Evolutionary conservation across 495 filamentous ascomycete genomes (phyloP), one percentile per base, ranked within the genome.

Genomic region (Jackrogersella multiformis): DNA sequence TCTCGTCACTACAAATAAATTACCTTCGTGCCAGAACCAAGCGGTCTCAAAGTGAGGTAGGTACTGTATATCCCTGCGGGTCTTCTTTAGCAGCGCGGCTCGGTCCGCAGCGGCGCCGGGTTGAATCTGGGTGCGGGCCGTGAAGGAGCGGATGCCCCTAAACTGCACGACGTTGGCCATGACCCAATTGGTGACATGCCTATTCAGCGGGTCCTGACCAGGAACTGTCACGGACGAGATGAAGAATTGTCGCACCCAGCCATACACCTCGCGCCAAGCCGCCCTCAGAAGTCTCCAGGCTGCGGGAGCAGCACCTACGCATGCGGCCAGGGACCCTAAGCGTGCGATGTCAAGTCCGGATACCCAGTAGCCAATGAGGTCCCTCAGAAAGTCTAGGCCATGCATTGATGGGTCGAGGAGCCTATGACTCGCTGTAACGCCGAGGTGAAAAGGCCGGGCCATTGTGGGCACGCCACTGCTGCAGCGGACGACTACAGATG

Each of bases 131-230:
- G 78, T 80, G 49, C 76, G 72, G 42, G 79, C 78, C 20, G 79
- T 80, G 51, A 79, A 76, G 34, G 79, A 73, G 12, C 78, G 78
- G 5, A 76, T 73, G 52, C 70, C 72, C 21, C 70, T 65, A 38
- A 69, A 72, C 38, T 67, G 48, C 1, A 81, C 74, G 15, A 80
- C 73, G 61, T 80, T 75, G 42, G 77, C 70, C 44, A 76, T 69
- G 55, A 82, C 56, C 78, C 78, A 82, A 63, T 76, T 79, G 61
- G 79, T 77, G 0, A 81, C 75, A 69, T 77, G 77, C 24, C 78
- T 72, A 56, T 80, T 82, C 42, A 82, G 74, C 2, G 77, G 76
- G 56, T 82, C 80, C 15, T 74, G 68, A 12, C 75, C 76, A 2
- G 76, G 72, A 56, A 82, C 76, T 20, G 72, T 77, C 15, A 82